These are phyloP conservation scores for Stereocaulon alpinum DNA, from an alignment of 495 filamentous ascomycete species.

Conservation along the genomic window DNA sequence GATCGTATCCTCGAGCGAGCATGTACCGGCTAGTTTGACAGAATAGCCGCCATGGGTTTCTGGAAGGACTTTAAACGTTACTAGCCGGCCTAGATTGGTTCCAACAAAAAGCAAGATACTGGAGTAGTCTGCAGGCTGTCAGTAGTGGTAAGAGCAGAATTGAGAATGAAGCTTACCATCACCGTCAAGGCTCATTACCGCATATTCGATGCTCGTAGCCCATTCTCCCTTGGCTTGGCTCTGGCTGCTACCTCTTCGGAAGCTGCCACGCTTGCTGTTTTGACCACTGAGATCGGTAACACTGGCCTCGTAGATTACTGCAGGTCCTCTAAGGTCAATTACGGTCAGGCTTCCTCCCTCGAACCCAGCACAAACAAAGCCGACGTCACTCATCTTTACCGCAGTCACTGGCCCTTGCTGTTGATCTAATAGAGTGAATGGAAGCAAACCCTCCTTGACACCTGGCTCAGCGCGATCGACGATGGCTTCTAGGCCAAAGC, in stretches of 20 bases:
- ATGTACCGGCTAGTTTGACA: slow-evolving; percentile 59
- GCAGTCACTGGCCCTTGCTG: slow-evolving; percentile 68
- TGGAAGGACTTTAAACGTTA: slow-evolving; percentile 84
- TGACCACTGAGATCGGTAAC: slow-evolving; percentile 56
- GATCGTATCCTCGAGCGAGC: slow-evolving; percentile 57
- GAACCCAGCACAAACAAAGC: slow-evolving; percentile 80
- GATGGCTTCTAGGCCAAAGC: slow-evolving; percentile 58
- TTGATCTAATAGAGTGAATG: slow-evolving; percentile 70
- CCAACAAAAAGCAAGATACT: slow-evolving; percentile 89
- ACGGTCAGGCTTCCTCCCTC: slow-evolving; percentile 69
- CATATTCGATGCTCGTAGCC: slow-evolving; percentile 74
- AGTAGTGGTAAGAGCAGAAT: slow-evolving; percentile 2
- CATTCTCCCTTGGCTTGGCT: slow-evolving; percentile 50
- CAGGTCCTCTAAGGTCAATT: slow-evolving; percentile 78
- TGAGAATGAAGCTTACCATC: slow-evolving; percentile 44
- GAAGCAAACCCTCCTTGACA: slow-evolving; percentile 72
- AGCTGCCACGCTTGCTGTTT: slow-evolving; percentile 55
- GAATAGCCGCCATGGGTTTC: slow-evolving; percentile 55
- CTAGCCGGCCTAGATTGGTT: slow-evolving; percentile 69
- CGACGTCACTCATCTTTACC: slow-evolving; percentile 75
- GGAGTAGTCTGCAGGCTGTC: slow-evolving; percentile 55
- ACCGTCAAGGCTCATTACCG: slow-evolving; percentile 82
- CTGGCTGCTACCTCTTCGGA: slow-evolving; percentile 43
- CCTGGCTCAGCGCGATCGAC: slow-evolving; percentile 63
- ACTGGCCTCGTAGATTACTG: slow-evolving; percentile 66